phyloP scores from a whole-genome alignment of 768 basidiomycete genomes.

The Leccinum obscurum region DNA sequence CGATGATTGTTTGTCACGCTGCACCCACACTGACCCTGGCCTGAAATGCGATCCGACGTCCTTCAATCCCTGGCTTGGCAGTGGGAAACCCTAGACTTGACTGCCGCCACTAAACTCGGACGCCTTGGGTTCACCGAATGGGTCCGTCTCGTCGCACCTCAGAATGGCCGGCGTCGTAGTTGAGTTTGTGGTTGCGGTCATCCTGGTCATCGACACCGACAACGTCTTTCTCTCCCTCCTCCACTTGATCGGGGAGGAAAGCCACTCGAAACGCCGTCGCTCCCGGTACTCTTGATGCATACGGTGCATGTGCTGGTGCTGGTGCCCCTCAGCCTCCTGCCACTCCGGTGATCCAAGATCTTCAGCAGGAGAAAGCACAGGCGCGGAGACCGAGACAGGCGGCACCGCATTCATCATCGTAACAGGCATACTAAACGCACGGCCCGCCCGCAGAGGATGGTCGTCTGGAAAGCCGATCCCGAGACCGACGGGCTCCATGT shows the following conservation, averaged over 20 bases:
- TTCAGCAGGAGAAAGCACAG: background rate
- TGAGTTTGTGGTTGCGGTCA: no score
- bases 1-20: no score
- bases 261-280: conserved; percentile 1
- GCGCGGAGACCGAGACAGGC: background rate
- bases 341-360: background rate
- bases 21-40: no score
- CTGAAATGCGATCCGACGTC: no score
- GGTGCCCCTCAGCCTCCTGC: background rate
- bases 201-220: no score
- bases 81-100: no score
- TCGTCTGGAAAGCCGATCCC: conserved; percentile 30
- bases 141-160: no score
- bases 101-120: no score
- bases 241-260: background rate
- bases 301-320: background rate
- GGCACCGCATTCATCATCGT: no score
- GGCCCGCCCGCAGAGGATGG: conserved; percentile 18
- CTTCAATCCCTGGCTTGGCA: no score
- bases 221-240: background rate
- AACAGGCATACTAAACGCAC: conserved; percentile 23
- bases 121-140: no score
- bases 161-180: no score
- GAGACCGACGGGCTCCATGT: conserved; percentile 20
- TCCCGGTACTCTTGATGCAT: background rate